Evolutionary conservation across 371 early-diverging fungal species (phyloP).

Genomic region (Apophysomyces trapeziformis): DNA sequence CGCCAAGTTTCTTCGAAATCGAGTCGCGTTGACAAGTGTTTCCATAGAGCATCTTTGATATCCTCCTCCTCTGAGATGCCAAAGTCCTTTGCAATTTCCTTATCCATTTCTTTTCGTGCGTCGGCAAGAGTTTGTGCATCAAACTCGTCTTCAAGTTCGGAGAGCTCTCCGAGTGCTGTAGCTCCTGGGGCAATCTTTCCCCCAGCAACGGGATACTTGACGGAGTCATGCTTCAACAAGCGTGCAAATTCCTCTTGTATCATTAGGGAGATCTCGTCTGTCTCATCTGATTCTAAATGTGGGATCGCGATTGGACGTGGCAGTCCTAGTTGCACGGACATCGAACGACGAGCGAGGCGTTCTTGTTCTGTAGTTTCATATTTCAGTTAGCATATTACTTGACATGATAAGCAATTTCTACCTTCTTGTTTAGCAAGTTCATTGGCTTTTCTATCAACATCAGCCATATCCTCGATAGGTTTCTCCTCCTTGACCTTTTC

Average conservation of each 20-base stretch:
- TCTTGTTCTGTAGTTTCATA: conserved; percentile 42
- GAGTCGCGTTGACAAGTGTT: conserved; percentile 28
- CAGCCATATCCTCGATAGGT: conserved; percentile 67
- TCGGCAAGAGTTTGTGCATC: conserved; percentile 37
- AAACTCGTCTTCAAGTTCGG: conserved; percentile 58
- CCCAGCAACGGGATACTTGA: conserved; percentile 70
- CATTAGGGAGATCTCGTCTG: conserved; percentile 40
- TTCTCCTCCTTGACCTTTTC: conserved; percentile 25
- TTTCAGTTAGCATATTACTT: not conserved
- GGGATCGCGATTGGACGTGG: conserved; percentile 74
- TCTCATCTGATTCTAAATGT: conserved; percentile 26
- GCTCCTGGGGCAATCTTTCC: conserved; percentile 59
- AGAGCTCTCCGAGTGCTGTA: conserved; percentile 34
- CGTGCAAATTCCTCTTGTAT: conserved; percentile 68
- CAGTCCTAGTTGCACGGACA: conserved; percentile 75
- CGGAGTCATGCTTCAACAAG: conserved; percentile 70
- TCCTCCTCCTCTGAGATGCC: conserved; percentile 26
- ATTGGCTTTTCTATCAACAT: conserved; percentile 63
- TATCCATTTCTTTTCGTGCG: conserved; percentile 51
- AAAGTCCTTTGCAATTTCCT: conserved; percentile 33
- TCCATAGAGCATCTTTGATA: conserved; percentile 45
- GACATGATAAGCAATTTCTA: conserved; percentile 11
- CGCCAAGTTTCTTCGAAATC: conserved; percentile 47
- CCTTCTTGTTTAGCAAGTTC: conserved; percentile 39
- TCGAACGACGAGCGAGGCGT: conserved; percentile 64